Evolutionary conservation across 306 rosid species (phyloP).

Genomic region (Gillenia trifoliata): DNA sequence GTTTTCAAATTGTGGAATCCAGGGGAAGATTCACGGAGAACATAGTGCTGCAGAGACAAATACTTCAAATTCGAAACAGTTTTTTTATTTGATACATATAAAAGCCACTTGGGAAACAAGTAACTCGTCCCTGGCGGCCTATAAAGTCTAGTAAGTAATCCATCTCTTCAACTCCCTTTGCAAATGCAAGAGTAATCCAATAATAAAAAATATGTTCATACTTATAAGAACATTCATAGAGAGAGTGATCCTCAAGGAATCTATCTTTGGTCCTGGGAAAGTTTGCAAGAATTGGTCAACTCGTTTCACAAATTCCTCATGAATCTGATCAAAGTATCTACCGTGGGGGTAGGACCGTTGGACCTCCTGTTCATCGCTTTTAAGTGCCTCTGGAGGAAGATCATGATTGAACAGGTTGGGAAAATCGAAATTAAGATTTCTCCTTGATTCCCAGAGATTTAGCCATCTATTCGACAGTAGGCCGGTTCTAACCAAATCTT

Average conservation of each 20-base stretch:
- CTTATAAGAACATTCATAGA: background rate
- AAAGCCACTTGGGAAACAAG: background rate
- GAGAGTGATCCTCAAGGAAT: background rate
- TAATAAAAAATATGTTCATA: background rate
- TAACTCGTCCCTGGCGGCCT: background rate
- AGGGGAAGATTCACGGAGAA: background rate
- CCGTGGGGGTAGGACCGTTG: background rate
- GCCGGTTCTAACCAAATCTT: background rate
- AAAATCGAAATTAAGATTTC: background rate
- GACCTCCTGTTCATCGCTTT: no score
- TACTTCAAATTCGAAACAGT: background rate
- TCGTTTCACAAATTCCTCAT: background rate
- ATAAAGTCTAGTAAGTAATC: background rate
- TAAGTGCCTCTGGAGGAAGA: no score
- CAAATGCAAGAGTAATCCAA: background rate
- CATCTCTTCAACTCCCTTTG: background rate
- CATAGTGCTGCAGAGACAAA: background rate
- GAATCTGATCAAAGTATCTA: background rate
- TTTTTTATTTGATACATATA: background rate
- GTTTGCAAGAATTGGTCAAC: background rate
- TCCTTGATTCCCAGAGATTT: background rate
- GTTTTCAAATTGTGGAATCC: background rate
- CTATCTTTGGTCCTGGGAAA: background rate
- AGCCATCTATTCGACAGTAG: background rate
- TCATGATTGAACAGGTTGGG: background rate